Evolutionary conservation across 2,329 filamentous ascomycete genomes (phyloP), one percentile per base, ranked within the genome.

Genomic region (Epichloe coenophiala): DNA sequence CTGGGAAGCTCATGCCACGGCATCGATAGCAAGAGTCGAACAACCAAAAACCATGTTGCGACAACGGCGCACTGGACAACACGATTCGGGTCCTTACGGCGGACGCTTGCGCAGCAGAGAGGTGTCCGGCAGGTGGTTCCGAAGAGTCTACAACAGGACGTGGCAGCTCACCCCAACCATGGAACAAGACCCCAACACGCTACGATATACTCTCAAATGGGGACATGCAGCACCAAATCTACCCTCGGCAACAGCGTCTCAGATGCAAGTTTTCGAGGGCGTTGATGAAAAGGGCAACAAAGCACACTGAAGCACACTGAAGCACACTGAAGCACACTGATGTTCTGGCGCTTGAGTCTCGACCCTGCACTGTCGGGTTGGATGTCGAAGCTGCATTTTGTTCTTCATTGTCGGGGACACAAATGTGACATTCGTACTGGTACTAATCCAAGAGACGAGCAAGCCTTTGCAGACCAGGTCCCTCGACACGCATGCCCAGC

Each of bases 401-500:
- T 31, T 9, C 27, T 31, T 31, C 27, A 31, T 31, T 31, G 27
- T 9, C 27, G 27, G 27, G 27, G 27, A 31, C 8, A 31, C 31
- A 31, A 41, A 42, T 21, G 7, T 42, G n/a, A 17, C 39, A 8
- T 21, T 38, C 13, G 19, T 8, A 31, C 27, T 31, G 7, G n/a
- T 42, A 48, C 49, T 57, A 65, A 44, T 67, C 61, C 37, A 63
- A 56, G 57, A 76, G 56, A 15, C 61, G 63, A 9, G 78, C 83
- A 59, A 90, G 63, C 68, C 76, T 81, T 31, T 63, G 68, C 65
- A 91, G 61, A 1, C 68, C 77, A 15, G 84, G 77, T 3, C 81
- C 78, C 52, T 89, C 84, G 1, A 89, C 81, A 36, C 86, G 76
- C 78, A 91, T 81, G 2, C 78, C 79, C 15, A 87, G 76, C 86